Base-by-base conservation (phyloP, 1,284 basidiomycete species). In the Moesziomyces aphidis region DNA sequence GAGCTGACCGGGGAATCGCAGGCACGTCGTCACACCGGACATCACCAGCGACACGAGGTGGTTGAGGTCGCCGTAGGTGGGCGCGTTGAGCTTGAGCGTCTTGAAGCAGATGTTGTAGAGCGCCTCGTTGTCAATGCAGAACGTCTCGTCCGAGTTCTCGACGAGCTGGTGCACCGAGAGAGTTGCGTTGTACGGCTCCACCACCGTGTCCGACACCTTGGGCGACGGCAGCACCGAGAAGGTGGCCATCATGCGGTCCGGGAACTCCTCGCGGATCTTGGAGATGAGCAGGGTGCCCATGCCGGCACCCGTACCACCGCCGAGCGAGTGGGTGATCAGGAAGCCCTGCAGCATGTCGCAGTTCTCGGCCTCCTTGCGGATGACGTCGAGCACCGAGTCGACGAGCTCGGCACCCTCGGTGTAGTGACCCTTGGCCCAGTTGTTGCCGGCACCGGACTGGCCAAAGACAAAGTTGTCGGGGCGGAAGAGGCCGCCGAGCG, bases 101-200 rank as follows among this genome's bases (percentile, higher is more conserved):
- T 90, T 88, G 39, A 89, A 88, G 62, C 90, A 90, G 76, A 97
- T 94, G 73, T 95, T 91, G 84, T 95, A 94, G 88, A 97, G 86
- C 5, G 95, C 95, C 86, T 97, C 94, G 85, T 98, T 98, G 86
- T 97, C 93, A 57, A 97, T 90, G 85, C 93, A 93, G 78, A 96
- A 90, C 5, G 93, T 93, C 69, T 96, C 87, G 86, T 97, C 95
- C 60, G 92, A 90, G 85, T 93, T 85, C 67, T 97, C 95, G 17
- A 96, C 89, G 22, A 97, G 89, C 86, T 96, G 95, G 86, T 97
- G 92, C 52, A 94, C 87, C 1, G 95, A 94, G 15, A 98, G 89
- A 53, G 94, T 88, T 3, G 94, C 90, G 84, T 97, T 97, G 86
- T 97, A 97, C 0, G 92, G 92, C 90, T 97, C 95, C 42, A 97